Percentiles rank a stretch among this genome's conserved stretches.
These are phyloP conservation scores for Leccinum sublutescens DNA, from an alignment of 768 basidiomycete species.

Conservation along the genomic window DNA sequence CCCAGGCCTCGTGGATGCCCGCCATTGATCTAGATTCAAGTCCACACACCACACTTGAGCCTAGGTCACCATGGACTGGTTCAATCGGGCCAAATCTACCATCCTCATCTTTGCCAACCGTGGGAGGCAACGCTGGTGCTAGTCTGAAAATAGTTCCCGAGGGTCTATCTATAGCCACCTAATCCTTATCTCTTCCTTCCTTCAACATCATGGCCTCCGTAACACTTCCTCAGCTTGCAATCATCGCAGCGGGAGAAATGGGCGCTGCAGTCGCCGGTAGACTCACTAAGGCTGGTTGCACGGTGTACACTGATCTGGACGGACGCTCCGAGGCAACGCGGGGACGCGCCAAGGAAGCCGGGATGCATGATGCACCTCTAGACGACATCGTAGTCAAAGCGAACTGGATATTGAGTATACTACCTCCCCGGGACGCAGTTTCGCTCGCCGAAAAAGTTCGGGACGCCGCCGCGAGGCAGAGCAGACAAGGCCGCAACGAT, in stretches of 20 bases:
- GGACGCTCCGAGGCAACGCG: conserved; percentile 51
- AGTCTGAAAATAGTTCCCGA: conserved; percentile 6
- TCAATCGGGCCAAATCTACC: neutral
- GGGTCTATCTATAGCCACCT: conserved; percentile 10
- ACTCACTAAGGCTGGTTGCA: conserved; percentile 46
- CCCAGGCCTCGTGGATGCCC: conserved; percentile 8
- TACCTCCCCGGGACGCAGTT: conserved; percentile 55
- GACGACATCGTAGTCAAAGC: conserved; percentile 36
- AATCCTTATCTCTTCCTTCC: conserved; percentile 4
- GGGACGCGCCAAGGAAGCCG: conserved; percentile 48
- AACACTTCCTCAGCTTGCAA: conserved; percentile 35
- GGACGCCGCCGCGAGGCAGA: conserved; percentile 1
- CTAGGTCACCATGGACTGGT: neutral
- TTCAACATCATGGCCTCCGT: conserved; percentile 15
- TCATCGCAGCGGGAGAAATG: conserved; percentile 60
- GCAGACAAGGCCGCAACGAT: neutral
- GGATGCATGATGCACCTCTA: conserved; percentile 44
- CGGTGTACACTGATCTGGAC: conserved; percentile 53
- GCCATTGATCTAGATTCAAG: conserved; percentile 19
- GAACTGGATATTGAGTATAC: conserved; percentile 52
- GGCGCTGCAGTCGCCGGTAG: conserved; percentile 53
- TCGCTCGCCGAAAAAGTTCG: conserved; percentile 40
- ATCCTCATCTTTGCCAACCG: neutral
- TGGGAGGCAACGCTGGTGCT: neutral
- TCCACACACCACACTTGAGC: conserved; percentile 8